Base-by-base conservation (phyloP, 1,284 basidiomycete species). In the Tremellales sp. region DNA sequence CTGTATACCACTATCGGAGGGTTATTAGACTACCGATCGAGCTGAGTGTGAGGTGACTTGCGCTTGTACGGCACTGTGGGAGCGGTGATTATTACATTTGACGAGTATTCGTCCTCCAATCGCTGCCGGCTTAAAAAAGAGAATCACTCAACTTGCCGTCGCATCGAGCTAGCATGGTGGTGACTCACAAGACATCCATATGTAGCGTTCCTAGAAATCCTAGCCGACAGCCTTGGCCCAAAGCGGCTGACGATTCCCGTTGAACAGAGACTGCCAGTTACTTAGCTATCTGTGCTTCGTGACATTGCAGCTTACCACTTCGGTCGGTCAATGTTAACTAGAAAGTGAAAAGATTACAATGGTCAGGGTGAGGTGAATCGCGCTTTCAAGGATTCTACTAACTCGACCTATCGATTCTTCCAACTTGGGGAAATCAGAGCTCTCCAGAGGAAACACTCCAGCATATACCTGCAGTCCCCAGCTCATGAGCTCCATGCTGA, bases 181-280 rank as follows among this genome's bases (percentile, higher is more conserved):
- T 32, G 28, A 42, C 46, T 74, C 78, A 58, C 63, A 85, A 81
- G 29, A 89, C 72, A 59, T 98, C 95, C 85, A 98, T 91, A 68
- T 98, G 95, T 50, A 99, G 74, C 2, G 91, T 90, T 0, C 95
- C 95, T 9, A 98, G 78, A 71, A 98, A 97, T 0, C 95, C 95
- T 6, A 98, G 80, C 36, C 95, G 82, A 68, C 85, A 91, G 7
- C 95, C 95, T 73, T 97, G 94, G 1, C 94, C 94, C 5, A 99
- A 78, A 9, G 95, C 94, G 13, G 86, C 82, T 1, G 93, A 97
- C 0, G 89, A 88, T 70, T 98, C 95, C 40, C 88, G 79, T 59
- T 89, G 86, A n/a, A 94, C 79, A 7, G 89, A 86, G 9, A 99
- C 90, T 66, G 86, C 88, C 90, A 33, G 88, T 92, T 45, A 92